Base-by-base conservation (phyloP, 169 alveolate genomes). In the Sarcocystis neurona region DNA sequence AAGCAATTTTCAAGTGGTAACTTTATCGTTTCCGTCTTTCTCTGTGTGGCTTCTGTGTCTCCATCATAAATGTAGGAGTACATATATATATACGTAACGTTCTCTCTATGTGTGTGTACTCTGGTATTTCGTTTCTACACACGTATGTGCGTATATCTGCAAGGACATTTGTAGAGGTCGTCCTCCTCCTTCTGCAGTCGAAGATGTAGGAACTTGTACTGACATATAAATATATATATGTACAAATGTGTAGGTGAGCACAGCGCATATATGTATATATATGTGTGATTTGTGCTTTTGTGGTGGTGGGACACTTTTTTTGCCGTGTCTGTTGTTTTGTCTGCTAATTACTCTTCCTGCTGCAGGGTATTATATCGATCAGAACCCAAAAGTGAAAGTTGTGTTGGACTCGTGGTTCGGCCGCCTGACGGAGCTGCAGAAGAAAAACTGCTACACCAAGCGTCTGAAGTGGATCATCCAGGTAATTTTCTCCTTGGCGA, bases 361-460 rank as follows among this genome's bases (percentile, higher is more conserved):
- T 91, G 27, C 47, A 78, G 95, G 98, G 27, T 96, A 95, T 77
- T 96, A 94, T 89, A 94, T 96, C n/a, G 98, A 96, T 79, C 95
- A 95, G 50, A 95, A 94, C 84, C 97, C 95, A 41, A 94, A 93
- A 74, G 80, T 94, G 77, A 93, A 95, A 84, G 94, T 95, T 70
- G 96, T 95, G 27, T 92, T 96, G 74, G 98, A 96, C 92, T 94
- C 95, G 90, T 96, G 98, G 98, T 96, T 96, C 85, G 98, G 98
- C 32, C 92, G 98, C 12, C 93, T 96, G 34, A 94, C 90, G 87
- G 98, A 96, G 87, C 93, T 96, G 50, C 95, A 94, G 90, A 93
- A 92, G 70, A 93, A 94, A 72, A 82, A 85, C 43, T 89, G 93
- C 90, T 95, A 95, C 84, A 95, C 98, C 58, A 96, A 95, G 88